Conservation (phyloP, 2,329 filamentous ascomycete species). For the Botrytis elliptica region DNA sequence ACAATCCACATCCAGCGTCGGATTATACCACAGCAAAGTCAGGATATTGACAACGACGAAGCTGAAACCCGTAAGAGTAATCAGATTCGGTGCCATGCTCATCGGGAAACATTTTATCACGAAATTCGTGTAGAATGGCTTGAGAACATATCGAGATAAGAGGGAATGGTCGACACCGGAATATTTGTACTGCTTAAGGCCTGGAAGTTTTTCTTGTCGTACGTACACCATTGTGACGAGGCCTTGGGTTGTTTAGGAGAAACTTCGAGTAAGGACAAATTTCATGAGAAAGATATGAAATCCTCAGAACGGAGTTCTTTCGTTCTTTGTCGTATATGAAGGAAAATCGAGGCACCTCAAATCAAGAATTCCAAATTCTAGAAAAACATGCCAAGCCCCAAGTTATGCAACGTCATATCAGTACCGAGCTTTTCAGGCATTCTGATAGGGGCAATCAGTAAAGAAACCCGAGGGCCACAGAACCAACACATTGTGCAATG, state of each 20-base stretch:
- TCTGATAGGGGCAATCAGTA: conserved; percentile 17
- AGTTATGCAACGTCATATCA: conserved; percentile 15
- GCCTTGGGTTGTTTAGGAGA: background rate
- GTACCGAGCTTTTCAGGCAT: conserved; percentile 17
- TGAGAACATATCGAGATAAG: conserved; percentile 87
- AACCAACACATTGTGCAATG: conserved; percentile 8
- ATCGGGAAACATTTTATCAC: conserved; percentile 95
- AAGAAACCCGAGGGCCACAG: background rate
- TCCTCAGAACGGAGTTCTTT: background rate
- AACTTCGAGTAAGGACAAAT: background rate
- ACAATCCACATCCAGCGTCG: conserved; percentile 89
- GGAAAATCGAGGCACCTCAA: background rate
- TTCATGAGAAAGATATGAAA: background rate
- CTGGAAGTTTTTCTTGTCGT: conserved; percentile 82
- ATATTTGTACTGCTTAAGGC: conserved; percentile 95
- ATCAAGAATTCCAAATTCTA: conserved; percentile 20
- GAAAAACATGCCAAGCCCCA: conserved; percentile 25
- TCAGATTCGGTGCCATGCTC: conserved; percentile 87
- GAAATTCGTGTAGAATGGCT: conserved; percentile 94
- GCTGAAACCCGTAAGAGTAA: conserved; percentile 85
- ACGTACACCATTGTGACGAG: conserved; percentile 80
- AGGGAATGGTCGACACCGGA: conserved; percentile 86
- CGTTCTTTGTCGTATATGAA: background rate
- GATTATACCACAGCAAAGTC: conserved; percentile 93
- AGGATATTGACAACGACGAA: conserved; percentile 89